Base-by-base conservation (phyloP, 345 rosid genomes). In the Melastoma malabathricum region DNA sequence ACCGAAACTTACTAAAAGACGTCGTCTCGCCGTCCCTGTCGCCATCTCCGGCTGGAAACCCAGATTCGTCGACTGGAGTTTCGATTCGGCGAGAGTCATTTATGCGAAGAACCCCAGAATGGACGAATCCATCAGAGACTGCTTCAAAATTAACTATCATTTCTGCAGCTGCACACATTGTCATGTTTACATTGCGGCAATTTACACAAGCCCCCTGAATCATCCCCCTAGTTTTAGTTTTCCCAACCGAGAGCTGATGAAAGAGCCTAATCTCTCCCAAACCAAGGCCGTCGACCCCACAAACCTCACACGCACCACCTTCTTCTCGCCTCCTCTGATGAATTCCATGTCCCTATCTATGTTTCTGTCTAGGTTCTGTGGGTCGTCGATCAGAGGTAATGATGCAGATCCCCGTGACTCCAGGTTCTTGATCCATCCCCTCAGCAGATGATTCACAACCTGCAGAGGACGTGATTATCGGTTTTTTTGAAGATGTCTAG, bases 371-470 rank as follows among this genome's bases (percentile, higher is more conserved):
- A 61, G 59, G 59, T 61, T 64, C 63, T 64, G 79, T 10, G 41
- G 39, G 18, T 64, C 76, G 0, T 84, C 85, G 18, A 78, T 69
- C 50, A 90, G 64, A 18, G 96, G 94, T 15, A 90, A 68, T 0
- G 68, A 51, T 39, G 69, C 67, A 5, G 69, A 67, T 13, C 92
- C 92, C 48, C 52, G 56, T 16, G 96, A 77, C 50, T 90, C 98
- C 43, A 80, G 58, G 79, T 67, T 82, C 46, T 68, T 74, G 39
- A 90, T 82, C 96, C 94, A 90, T 29, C 98, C 98, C 0, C 85
- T 83, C 29, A 86, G 72, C 55, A 86, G 67, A 69, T 66, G 78
- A 66, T 86, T 84, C 71, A 86, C 89, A 39, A 84, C 96, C 98
- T 90, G 72, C 50, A 59, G 53, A 29, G 44, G 44, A 17, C 18